These are phyloP conservation scores for Sambucus nigra DNA, from an alignment of 129 eudicot genomes.

Conservation along the genomic window DNA sequence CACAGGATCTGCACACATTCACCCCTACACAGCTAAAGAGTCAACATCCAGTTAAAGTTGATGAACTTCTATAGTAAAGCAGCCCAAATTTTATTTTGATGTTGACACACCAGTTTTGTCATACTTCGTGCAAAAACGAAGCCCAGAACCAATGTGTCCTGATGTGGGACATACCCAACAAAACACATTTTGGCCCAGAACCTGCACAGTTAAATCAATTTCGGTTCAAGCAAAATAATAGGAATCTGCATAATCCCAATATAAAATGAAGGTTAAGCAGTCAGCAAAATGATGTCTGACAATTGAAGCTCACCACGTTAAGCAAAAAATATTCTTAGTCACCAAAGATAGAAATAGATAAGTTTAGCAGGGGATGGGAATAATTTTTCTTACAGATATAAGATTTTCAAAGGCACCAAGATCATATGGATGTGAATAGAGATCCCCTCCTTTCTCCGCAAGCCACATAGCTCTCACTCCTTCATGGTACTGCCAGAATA, in stretches of 20 bases:
- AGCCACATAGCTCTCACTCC: conserved; percentile 96
- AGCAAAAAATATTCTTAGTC: background rate
- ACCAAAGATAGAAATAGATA: background rate
- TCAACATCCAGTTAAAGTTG: no score
- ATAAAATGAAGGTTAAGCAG: background rate
- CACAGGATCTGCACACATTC: background rate
- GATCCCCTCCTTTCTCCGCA: conserved; percentile 77
- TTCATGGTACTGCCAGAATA: conserved; percentile 58
- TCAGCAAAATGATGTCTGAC: background rate
- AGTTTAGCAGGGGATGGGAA: background rate
- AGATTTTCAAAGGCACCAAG: conserved; percentile 70
- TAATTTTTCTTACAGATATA: conserved; percentile 37
- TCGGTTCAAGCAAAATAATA: background rate
- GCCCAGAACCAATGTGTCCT: conserved; percentile 71
- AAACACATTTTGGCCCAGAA: conserved; percentile 66
- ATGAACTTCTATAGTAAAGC: background rate
- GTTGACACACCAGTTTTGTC: conserved; percentile 21
- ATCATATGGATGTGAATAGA: conserved; percentile 78
- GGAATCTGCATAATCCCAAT: background rate
- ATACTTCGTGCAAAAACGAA: conserved; percentile 44
- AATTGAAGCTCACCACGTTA: background rate
- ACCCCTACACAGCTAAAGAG: background rate
- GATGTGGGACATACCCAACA: conserved; percentile 78
- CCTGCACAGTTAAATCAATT: conserved; percentile 23
- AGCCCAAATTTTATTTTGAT: conserved; percentile 1